Conservation (phyloP, 371 early-diverging fungal species). For the Coemansia sp. region DNA sequence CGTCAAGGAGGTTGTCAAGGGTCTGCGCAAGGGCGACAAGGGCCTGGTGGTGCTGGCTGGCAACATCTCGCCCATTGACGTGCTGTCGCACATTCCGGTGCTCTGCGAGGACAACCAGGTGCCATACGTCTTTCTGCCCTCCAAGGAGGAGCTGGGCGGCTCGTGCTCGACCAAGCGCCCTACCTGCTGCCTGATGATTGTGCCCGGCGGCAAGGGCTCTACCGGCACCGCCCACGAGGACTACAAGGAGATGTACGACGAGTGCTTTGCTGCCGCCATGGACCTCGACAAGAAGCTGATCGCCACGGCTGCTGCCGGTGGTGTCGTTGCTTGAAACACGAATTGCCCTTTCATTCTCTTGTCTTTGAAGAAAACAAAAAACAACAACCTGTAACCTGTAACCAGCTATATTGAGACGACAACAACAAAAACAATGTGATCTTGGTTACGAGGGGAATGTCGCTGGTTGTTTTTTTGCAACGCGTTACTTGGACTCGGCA, state of each 20-base stretch:
- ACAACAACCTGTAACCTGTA: too few species aligned
- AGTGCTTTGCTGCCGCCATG: constrained; percentile 68
- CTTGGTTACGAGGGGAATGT: too few species aligned
- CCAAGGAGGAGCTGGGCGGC: constrained; percentile 90
- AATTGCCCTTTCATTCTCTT: neutral
- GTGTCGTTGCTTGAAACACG: constrained; percentile 7
- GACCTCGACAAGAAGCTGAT: constrained; percentile 54
- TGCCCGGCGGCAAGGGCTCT: constrained; percentile 71
- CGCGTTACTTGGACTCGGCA: too few species aligned
- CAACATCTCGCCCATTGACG: constrained; percentile 97
- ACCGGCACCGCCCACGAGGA: constrained; percentile 66
- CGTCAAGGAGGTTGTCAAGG: constrained; percentile 97
- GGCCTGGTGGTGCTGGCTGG: constrained; percentile 95
- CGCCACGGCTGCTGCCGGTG: constrained; percentile 43
- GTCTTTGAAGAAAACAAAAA: too few species aligned
- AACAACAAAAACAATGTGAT: too few species aligned
- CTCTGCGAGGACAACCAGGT: constrained; percentile 96
- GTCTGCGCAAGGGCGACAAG: constrained; percentile 92
- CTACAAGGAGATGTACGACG: constrained; percentile 82
- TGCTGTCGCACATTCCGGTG: constrained; percentile 96
- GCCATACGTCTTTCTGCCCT: constrained; percentile 94
- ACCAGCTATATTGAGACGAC: too few species aligned
- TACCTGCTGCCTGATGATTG: constrained; percentile 88
- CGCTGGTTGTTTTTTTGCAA: too few species aligned
- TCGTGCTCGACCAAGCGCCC: constrained; percentile 94